Base-by-base conservation (phyloP, 2,329 filamentous ascomycete species). In the Calycina marina region DNA sequence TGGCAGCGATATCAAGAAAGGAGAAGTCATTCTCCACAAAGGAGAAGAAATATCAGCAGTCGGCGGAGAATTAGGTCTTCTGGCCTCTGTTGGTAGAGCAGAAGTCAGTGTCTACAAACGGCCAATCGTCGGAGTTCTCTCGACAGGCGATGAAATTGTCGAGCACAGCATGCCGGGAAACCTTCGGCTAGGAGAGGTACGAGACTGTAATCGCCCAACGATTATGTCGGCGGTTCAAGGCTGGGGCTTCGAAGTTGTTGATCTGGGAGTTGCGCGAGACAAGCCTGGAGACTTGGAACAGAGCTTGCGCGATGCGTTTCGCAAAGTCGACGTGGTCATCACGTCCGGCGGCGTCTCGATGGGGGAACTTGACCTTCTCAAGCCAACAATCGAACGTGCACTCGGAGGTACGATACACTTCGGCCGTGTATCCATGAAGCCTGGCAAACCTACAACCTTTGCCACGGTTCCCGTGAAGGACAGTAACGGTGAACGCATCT, bases 361-460 rank as follows among this genome's bases (percentile, higher is more conserved):
- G 90, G 90, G 90, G 35, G 90, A 98, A 58, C 72, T 94, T 2
- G 90, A 98, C 55, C 75, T 98, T 5, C 71, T 98, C 13, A 98
- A 98, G 54, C 88, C 90, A 0, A 96, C 88, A 0, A 82, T 98
- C 47, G 90, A 96, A 60, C 77, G 88, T 25, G 67, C 75, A 1
- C 69, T 98, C 1, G 84, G 85, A 35, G 90, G 90, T 5, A 90
- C 77, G 0, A 93, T 98, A 43, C 90, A 94, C 56, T 98, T 98
- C 47, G 90, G 90, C 14, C 78, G 90, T 3, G 90, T 98, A 3
- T 72, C 78, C 34, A 96, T 98, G 90, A 98, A 98, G 61, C 90
- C 90, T 0, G 90, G 90, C 4, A 98, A 96, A 57, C 90, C 90
- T 2, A 94, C 86, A 0, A 98, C 90, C 0, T 98, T 98, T 54